phyloP scores from a whole-genome alignment of 805 yeast species.

The Monosporozyma unispora region DNA sequence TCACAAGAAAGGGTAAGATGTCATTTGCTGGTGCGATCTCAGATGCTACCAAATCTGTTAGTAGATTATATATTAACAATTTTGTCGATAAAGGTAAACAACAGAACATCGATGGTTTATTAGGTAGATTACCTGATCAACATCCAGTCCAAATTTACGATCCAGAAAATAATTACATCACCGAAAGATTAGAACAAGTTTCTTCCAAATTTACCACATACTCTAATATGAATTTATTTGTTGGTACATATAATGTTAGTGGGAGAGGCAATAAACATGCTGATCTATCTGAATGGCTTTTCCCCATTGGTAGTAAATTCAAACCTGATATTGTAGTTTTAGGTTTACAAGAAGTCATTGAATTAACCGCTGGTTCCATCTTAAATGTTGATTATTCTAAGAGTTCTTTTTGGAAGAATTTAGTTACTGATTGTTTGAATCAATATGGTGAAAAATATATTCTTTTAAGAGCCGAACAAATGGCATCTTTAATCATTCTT shows the following conservation, averaged over 20 bases:
- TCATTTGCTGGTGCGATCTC: slow-evolving; percentile 91
- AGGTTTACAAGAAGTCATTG: slow-evolving; percentile 92
- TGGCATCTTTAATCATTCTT: slow-evolving; percentile 61
- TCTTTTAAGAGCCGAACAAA: slow-evolving; percentile 61
- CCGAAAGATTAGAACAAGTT: slow-evolving; percentile 38
- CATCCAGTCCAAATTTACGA: slow-evolving; percentile 65
- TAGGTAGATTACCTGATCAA: slow-evolving; percentile 74
- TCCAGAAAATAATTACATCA: slow-evolving; percentile 76
- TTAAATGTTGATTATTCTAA: slow-evolving; percentile 72
- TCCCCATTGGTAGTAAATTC: slow-evolving; percentile 51
- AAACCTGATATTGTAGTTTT: slow-evolving; percentile 74
- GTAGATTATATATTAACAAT: slow-evolving; percentile 89
- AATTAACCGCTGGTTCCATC: slow-evolving; percentile 83
- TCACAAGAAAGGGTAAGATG: slow-evolving; percentile 91
- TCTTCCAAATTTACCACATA: slow-evolving; percentile 49
- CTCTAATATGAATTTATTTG: slow-evolving; percentile 52
- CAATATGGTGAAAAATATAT: slow-evolving; percentile 44
- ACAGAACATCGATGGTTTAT: slow-evolving; percentile 69
- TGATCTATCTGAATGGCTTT: slow-evolving; percentile 69
- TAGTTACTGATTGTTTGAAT: slow-evolving; percentile 58
- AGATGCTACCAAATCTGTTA: slow-evolving; percentile 91
- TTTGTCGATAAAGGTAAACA: slow-evolving; percentile 89
- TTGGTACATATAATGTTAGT: slow-evolving; percentile 83
- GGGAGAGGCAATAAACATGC: slow-evolving; percentile 48
- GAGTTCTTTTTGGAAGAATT: slow-evolving; percentile 67